A percentile compares a stretch with the other conserved stretches of the same genome.
Evolutionary conservation across 2,329 filamentous ascomycete species (phyloP).

Genomic region (Bipolaris victoriae): DNA sequence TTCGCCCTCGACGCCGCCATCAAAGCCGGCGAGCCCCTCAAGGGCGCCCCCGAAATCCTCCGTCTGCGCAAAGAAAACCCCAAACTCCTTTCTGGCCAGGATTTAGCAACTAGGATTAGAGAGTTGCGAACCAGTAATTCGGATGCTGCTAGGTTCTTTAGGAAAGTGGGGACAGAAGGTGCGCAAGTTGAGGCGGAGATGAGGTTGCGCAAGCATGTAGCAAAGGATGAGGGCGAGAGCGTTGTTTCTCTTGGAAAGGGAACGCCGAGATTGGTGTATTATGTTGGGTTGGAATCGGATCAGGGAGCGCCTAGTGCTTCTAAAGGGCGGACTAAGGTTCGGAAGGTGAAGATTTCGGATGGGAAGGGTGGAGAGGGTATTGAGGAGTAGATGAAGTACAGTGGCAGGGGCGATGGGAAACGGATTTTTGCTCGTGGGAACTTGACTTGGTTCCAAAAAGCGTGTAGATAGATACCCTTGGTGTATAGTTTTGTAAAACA

Average conservation of each 20-base stretch:
- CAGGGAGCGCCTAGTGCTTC: neutral
- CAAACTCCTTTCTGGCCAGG: neutral
- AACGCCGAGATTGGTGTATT: conserved; percentile 10
- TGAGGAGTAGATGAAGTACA: neutral
- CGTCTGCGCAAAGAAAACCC: conserved; percentile 6
- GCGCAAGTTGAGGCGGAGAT: neutral
- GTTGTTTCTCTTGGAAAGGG: neutral
- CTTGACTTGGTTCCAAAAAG: neutral
- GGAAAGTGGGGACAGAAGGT: conserved; percentile 2
- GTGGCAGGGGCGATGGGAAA: neutral
- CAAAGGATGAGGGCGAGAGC: conserved; percentile 3
- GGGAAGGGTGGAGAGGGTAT: neutral
- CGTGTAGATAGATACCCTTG: neutral
- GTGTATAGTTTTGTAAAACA: neutral
- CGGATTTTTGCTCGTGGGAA: neutral
- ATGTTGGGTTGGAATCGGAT: conserved; percentile 12
- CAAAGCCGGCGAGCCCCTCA: conserved; percentile 12
- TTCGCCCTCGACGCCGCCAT: conserved; percentile 20
- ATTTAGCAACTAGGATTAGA: conserved; percentile 14
- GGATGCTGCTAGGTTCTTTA: conserved; percentile 1
- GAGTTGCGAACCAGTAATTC: conserved; percentile 2
- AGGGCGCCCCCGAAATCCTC: conserved; percentile 3
- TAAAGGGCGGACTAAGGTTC: neutral
- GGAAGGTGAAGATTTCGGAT: neutral
- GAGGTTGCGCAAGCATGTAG: conserved; percentile 14